phyloP scores from a whole-genome alignment of 495 filamentous ascomycete species.

The Tuber brumale region DNA sequence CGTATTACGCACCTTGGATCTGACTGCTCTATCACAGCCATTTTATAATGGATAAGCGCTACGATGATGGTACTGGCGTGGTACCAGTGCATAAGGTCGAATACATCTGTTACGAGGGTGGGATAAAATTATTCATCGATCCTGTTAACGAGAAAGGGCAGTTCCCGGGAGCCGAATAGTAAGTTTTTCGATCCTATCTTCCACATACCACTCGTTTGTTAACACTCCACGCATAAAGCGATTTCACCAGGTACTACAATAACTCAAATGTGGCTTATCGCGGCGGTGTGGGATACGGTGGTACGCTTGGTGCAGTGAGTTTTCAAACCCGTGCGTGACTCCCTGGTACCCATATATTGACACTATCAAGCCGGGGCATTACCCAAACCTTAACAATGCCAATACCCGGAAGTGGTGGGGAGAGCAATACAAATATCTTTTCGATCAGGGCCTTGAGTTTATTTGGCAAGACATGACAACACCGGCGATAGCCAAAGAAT shows the following conservation, averaged over 20 bases:
- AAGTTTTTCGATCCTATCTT: neutral
- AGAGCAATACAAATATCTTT: slow-evolving; percentile 35
- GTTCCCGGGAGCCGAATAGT: slow-evolving; percentile 25
- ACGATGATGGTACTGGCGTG: slow-evolving; percentile 20
- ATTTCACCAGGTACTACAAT: slow-evolving; percentile 45
- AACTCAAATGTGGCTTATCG: slow-evolving; percentile 22
- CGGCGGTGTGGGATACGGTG: slow-evolving; percentile 35
- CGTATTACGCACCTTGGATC: neutral
- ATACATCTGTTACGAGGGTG: slow-evolving; percentile 26
- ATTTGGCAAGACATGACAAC: slow-evolving; percentile 43
- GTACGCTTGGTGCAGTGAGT: slow-evolving; percentile 14
- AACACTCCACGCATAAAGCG: slow-evolving; percentile 38
- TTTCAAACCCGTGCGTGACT: neutral
- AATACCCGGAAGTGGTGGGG: slow-evolving; percentile 27
- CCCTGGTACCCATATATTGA: neutral
- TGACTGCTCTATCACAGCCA: slow-evolving; percentile 7
- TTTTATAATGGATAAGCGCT: slow-evolving; percentile 28
- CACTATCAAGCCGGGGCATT: slow-evolving; percentile 22
- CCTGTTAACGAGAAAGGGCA: slow-evolving; percentile 23
- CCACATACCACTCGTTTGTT: neutral
- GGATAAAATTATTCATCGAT: slow-evolving; percentile 15
- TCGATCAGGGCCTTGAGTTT: slow-evolving; percentile 38
- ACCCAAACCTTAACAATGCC: slow-evolving; percentile 31
- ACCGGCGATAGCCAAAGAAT: slow-evolving; percentile 25
- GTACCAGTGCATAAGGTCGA: slow-evolving; percentile 19